Evolutionary conservation across 306 rosid species (phyloP), one percentile per base, ranked within the genome.

Genomic region (Lupinus albus): DNA sequence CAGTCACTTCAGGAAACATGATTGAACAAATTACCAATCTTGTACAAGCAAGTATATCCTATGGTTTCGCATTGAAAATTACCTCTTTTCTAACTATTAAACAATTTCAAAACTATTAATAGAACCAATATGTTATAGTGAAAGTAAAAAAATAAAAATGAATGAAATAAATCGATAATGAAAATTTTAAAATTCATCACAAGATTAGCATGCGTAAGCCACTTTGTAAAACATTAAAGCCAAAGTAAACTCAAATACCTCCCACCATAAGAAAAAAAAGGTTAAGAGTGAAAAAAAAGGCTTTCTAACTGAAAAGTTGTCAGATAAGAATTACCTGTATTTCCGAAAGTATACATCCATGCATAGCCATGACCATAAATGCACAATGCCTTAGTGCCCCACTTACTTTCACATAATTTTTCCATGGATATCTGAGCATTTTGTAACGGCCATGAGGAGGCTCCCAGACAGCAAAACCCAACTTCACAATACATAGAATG

Each of bases 401-500:
- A 50, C 97, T 87, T 39, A 93, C 83, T 85, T 85, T 87, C 56
- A 86, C 97, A 64, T 86, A 93, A 78, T 84, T 86, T 83, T 84
- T 93, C 99, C 99, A 90, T 15, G 97, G 99, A 76, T 93, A 93
- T 18, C n/a, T 82, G 20, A 88, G 72, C 91, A 70, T 84, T 70
- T 75, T 90, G 72, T 84, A 93, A 33, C 68, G 89, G 51, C 99
- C 97, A 73, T 93, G 99, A 39, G 97, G 99, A 49, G 99, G 97
- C 70, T 93, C 97, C 97, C 99, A 93, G 53, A 88, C 88, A 64
- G 99, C 99, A 70, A 93, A 93, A 65, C 97, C 97, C 89, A 93
- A 45, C 99, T 93, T 56, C 74, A 85, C 50, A 67, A 67, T 61
- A 70, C 1, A 58, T 16, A 70, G 25, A 8, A 60, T 0, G 14